Base-by-base conservation (phyloP, 306 rosid species). In the Rosa rugosa region DNA sequence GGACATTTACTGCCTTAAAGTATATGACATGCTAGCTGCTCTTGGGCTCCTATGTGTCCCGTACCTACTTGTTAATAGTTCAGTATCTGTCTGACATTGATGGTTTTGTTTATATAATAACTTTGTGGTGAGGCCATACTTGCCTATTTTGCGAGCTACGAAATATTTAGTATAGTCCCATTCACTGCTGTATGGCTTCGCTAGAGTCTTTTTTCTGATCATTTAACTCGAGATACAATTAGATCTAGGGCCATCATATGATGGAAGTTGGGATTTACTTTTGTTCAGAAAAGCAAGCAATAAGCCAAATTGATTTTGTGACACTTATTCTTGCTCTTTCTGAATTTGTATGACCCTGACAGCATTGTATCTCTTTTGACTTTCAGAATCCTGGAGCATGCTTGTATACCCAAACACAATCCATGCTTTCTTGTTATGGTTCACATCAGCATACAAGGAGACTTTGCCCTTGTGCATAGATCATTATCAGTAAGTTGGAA, bases 381-480 rank as follows among this genome's bases (percentile, higher is more conserved):
- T 51, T 66, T 82, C 91, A 94, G 99, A 94, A 84, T 81, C 97
- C 99, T 54, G 97, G 95, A 86, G 88, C 97, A 71, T 94, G 99
- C 85, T 89, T 94, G 84, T 92, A 82, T 86, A 85, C 87, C 47
- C 79, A 86, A 65, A 81, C 89, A 11, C 89, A 81, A 49, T 81
- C 97, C 50, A 73, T 88, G 79, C 90, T 92, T 85, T 88, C 99
- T 75, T 94, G 99, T 77, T 94, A 89, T 79, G 99, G 99, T 85
- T 92, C 85, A 25, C 92, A 91, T 83, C 95, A 77, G 71, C 86
- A 87, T 84, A 92, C 97, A 72, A 89, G 86, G 88, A 87, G 99
- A 84, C 88, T 94, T 44, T 94, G 99, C 82, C 99, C 99, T 72
- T 94, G 99, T 86, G 99, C 99, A 5, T 91, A 91, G 87, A 25